These are phyloP conservation scores for Castanopsis chinensis DNA, from an alignment of 306 rosid genomes.

Conservation along the genomic window DNA sequence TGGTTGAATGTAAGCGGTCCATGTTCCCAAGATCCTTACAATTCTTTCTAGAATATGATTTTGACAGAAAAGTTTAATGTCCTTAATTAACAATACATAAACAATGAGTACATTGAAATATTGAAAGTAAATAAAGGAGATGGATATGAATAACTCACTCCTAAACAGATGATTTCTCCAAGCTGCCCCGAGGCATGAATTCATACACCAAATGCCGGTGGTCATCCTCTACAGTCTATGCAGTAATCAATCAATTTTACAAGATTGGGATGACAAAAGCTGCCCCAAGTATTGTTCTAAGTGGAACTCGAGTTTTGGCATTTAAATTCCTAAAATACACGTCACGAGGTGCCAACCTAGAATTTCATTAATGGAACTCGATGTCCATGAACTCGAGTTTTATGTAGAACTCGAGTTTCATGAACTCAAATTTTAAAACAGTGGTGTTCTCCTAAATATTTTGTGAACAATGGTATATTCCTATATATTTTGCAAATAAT, in stretches of 20 bases:
- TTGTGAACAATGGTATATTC: too few relatives aligned
- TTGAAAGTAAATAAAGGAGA: background rate
- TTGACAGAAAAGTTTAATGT: background rate
- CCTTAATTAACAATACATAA: background rate
- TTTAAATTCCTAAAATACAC: too few relatives aligned
- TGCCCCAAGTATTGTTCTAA: conserved; percentile 59
- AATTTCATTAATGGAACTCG: too few relatives aligned
- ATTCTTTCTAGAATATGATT: background rate
- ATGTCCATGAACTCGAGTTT: too few relatives aligned
- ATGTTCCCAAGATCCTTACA: conserved; percentile 35
- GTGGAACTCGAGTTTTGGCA: too few relatives aligned
- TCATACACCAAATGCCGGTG: conserved; percentile 87
- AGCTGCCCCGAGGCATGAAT: conserved; percentile 79
- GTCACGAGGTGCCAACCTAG: too few relatives aligned
- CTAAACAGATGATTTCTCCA: conserved; percentile 94
- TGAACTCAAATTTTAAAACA: too few relatives aligned
- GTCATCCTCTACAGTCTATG: conserved; percentile 64
- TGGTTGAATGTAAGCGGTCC: conserved; percentile 82
- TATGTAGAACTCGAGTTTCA: too few relatives aligned
- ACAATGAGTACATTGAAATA: background rate
- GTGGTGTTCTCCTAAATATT: too few relatives aligned
- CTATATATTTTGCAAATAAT: too few relatives aligned
- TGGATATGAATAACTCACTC: conserved; percentile 55
- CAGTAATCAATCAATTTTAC: conserved; percentile 88
- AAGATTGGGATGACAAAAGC: conserved; percentile 81